These are phyloP conservation scores for Zygotorulaspora florentina DNA, from an alignment of 805 yeast genomes.

Conservation along the genomic window DNA sequence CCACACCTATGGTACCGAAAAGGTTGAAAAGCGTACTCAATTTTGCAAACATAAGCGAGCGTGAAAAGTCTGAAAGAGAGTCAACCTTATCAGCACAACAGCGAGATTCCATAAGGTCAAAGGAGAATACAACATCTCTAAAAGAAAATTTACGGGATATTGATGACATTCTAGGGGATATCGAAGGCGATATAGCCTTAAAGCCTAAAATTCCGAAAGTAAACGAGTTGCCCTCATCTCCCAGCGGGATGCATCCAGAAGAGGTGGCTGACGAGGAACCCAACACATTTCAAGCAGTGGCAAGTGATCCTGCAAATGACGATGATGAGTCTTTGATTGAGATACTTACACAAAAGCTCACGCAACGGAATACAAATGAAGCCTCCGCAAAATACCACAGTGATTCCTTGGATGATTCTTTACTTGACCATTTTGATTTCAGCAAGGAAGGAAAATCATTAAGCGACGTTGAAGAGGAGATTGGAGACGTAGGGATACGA, in stretches of 20 bases:
- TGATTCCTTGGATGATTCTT: conserved; percentile 19
- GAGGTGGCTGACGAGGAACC: conserved; percentile 3
- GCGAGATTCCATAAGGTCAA: conserved; percentile 9
- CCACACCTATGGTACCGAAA: conserved; percentile 31
- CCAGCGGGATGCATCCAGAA: conserved; percentile 14
- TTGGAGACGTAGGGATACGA: conserved; percentile 7
- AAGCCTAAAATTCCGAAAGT: conserved; percentile 10
- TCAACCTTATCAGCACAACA: conserved; percentile 8
- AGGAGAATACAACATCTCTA: conserved; percentile 5
- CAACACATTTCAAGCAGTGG: background rate
- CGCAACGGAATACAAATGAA: conserved; percentile 4
- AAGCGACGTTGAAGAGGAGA: conserved; percentile 1
- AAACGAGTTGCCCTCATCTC: conserved; percentile 30
- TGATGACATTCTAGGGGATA: conserved; percentile 31
- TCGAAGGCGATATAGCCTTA: conserved; percentile 19
- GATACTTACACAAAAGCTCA: conserved; percentile 24
- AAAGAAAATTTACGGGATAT: conserved; percentile 26
- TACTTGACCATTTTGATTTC: conserved; percentile 18
- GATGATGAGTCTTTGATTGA: conserved; percentile 30
- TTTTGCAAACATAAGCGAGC: conserved; percentile 23
- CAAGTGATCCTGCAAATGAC: conserved; percentile 11
- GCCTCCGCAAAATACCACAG: conserved; percentile 1
- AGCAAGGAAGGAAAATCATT: background rate
- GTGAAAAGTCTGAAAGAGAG: conserved; percentile 5
- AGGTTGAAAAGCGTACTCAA: conserved; percentile 26